Conservation (phyloP, 1,139 yeast genomes). For the Lodderomyces margitis region DNA sequence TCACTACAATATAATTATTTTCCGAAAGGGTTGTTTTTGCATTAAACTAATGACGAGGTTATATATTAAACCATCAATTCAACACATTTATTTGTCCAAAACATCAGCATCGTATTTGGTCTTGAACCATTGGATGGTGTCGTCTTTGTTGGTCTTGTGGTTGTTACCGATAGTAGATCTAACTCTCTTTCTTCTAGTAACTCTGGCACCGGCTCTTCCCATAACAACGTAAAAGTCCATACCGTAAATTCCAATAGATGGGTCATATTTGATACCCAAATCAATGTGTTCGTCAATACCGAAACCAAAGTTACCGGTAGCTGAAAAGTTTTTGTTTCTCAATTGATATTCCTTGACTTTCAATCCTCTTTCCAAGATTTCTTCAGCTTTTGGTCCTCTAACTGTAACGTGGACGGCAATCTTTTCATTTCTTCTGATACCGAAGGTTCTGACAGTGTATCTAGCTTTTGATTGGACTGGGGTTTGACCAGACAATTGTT, state of each 20-base stretch:
- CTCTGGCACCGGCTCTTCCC: conserved; percentile 99
- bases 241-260: conserved; percentile 99
- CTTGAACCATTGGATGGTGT: conserved; percentile 98
- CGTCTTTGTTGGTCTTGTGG: conserved; percentile 92
- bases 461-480: conserved; percentile 99
- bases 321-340: conserved; percentile 90
- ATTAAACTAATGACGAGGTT: neutral
- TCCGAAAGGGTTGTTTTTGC: neutral
- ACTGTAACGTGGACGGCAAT: conserved; percentile 98
- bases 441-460: conserved; percentile 99
- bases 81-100: conserved; percentile 62
- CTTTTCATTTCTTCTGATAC: conserved; percentile 99
- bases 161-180: conserved; percentile 84
- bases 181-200: conserved; percentile 98
- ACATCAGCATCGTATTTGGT: conserved; percentile 99
- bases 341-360: conserved; percentile 99
- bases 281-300: conserved; percentile 99
- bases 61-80: conserved; percentile 4
- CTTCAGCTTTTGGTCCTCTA: conserved; percentile 99
- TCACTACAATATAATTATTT: no score
- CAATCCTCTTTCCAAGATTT: conserved; percentile 99
- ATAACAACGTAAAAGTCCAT: conserved; percentile 99
- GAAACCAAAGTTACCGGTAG: conserved; percentile 99
- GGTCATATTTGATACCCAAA: conserved; percentile 99
- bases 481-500: conserved; percentile 99